phyloP scores from a whole-genome alignment of 1,139 yeast genomes.

The Protomyces gravidus region DNA sequence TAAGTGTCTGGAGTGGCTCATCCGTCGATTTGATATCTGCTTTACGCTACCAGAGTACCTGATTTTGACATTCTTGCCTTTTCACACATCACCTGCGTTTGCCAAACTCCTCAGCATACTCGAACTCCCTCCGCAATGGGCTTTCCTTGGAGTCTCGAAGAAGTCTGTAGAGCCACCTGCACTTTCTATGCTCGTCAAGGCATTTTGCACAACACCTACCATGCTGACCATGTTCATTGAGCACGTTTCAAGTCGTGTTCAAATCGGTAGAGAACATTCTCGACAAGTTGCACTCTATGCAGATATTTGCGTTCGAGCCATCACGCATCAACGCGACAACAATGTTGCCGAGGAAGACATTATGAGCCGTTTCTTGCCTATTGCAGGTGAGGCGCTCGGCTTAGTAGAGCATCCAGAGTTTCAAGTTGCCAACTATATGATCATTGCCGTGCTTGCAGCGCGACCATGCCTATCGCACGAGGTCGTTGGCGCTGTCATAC shows the following conservation, averaged over 20 bases:
- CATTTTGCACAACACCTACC: slow-evolving; percentile 58
- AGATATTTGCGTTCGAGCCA: slow-evolving; percentile 64
- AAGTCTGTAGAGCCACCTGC: slow-evolving; percentile 64
- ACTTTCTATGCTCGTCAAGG: slow-evolving; percentile 62
- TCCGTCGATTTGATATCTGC: slow-evolving; percentile 76
- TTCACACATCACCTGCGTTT: slow-evolving; percentile 68
- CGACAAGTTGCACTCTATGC: slow-evolving; percentile 74
- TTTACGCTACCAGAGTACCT: slow-evolving; percentile 71
- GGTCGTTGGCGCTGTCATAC: slow-evolving; percentile 64
- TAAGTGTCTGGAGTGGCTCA: slow-evolving; percentile 89
- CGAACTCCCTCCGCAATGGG: slow-evolving; percentile 60
- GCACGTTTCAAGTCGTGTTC: slow-evolving; percentile 54
- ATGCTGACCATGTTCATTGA: slow-evolving; percentile 63
- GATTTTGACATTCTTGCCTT: slow-evolving; percentile 68
- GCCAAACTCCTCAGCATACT: slow-evolving; percentile 68
- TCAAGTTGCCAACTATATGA: slow-evolving; percentile 77
- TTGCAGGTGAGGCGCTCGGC: slow-evolving; percentile 39
- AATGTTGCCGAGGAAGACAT: slow-evolving; percentile 40
- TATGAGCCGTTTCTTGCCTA: slow-evolving; percentile 50
- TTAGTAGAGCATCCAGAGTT: slow-evolving; percentile 51
- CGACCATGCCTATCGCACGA: slow-evolving; percentile 63
- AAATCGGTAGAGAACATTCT: slow-evolving; percentile 48
- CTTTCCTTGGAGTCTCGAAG: slow-evolving; percentile 66
- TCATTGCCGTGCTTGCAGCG: slow-evolving; percentile 70
- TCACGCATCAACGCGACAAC: slow-evolving; percentile 49